Evolutionary conservation across 2,329 filamentous ascomycete species (phyloP).

Genomic region (Colletotrichum melonis): DNA sequence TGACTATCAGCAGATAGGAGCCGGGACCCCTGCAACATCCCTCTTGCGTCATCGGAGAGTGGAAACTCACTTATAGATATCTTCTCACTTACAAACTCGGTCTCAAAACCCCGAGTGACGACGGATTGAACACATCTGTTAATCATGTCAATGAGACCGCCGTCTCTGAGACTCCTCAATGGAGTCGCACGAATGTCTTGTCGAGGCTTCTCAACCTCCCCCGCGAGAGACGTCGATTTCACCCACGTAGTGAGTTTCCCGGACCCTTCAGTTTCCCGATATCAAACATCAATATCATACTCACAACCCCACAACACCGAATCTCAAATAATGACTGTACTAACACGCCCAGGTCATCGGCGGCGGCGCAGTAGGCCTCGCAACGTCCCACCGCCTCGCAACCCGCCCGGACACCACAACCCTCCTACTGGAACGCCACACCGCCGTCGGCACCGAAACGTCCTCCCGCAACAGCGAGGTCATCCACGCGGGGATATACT

Average conservation of each 20-base stretch:
- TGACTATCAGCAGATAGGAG: neutral
- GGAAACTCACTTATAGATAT: conserved; percentile 6
- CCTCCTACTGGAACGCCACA: conserved; percentile 84
- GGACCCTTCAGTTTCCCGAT: neutral
- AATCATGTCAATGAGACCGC: conserved; percentile 14
- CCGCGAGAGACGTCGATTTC: conserved; percentile 52
- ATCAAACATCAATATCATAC: neutral
- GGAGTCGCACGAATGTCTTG: neutral
- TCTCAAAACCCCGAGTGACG: neutral
- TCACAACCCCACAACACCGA: neutral
- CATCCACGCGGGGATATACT: conserved; percentile 96
- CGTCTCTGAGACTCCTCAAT: neutral
- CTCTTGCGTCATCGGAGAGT: conserved; percentile 26
- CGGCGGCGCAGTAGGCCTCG: conserved; percentile 79
- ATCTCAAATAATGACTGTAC: neutral
- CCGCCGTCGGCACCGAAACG: conserved; percentile 83
- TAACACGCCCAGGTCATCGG: conserved; percentile 60
- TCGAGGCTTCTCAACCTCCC: conserved; percentile 49
- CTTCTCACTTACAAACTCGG: neutral
- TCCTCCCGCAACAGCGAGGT: conserved; percentile 94
- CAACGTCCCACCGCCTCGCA: conserved; percentile 80
- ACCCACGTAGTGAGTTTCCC: conserved; percentile 55
- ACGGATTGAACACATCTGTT: neutral
- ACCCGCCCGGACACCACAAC: conserved; percentile 72
- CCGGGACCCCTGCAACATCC: neutral